A percentile compares a stretch with the other conserved stretches of the same genome.
phyloP scores from a whole-genome alignment of 2,329 filamentous ascomycete genomes.

The Cercospora sesami region DNA sequence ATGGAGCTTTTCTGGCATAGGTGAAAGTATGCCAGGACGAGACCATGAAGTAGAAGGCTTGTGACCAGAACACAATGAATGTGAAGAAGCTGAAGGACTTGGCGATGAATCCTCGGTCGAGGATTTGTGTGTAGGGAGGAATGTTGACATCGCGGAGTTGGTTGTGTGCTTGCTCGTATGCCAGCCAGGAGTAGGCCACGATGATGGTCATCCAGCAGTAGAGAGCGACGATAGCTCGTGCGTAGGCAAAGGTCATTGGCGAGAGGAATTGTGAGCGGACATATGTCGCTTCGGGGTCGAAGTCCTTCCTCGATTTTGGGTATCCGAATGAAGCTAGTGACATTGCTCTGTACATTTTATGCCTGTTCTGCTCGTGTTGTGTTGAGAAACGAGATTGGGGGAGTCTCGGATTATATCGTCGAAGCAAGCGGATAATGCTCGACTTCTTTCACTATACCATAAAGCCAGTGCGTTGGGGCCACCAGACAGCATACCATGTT shows the following conservation, averaged over 20 bases:
- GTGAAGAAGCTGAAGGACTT: slow-evolving; percentile 26
- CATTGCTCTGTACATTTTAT: slow-evolving; percentile 13
- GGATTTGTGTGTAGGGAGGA: slow-evolving; percentile 14
- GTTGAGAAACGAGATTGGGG: not conserved
- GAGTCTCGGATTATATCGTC: not conserved
- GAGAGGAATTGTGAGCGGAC: slow-evolving; percentile 19
- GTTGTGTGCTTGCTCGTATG: slow-evolving; percentile 10
- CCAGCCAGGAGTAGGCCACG: slow-evolving; percentile 21
- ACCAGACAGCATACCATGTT: not conserved
- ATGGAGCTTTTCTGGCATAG: slow-evolving; percentile 2
- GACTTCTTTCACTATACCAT: not conserved
- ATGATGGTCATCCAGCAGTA: slow-evolving; percentile 24
- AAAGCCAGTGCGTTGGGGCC: not conserved
- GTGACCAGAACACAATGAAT: slow-evolving; percentile 22
- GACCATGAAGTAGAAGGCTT: slow-evolving; percentile 22
- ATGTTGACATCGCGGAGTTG: slow-evolving; percentile 16
- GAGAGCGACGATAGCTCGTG: slow-evolving; percentile 17
- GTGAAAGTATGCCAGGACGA: slow-evolving; percentile 20
- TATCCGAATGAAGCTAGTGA: slow-evolving; percentile 2
- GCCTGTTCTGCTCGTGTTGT: not conserved
- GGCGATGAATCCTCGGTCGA: slow-evolving; percentile 15
- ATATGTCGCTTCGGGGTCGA: slow-evolving; percentile 13
- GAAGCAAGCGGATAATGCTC: not conserved
- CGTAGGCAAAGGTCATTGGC: not conserved
- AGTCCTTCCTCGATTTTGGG: not conserved